A percentile compares a stretch with the other conserved stretches of the same genome.
These are phyloP conservation scores for Takashimella koratensis DNA, from an alignment of 1,284 basidiomycete species.

Conservation along the genomic window DNA sequence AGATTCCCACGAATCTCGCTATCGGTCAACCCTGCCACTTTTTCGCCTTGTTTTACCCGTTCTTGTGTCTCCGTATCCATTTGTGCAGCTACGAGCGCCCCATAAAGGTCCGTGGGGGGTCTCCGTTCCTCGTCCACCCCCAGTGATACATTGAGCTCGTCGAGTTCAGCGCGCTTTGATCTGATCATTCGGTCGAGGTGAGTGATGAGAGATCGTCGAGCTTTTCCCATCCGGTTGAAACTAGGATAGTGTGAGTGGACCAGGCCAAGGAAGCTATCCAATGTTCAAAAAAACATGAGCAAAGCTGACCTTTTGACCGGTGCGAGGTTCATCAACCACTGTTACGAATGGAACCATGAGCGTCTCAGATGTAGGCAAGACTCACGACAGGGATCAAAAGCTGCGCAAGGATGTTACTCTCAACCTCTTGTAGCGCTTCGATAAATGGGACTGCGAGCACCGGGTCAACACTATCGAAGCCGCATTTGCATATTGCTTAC, in stretches of 20 bases:
- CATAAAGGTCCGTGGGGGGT: too few relatives aligned
- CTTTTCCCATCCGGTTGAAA: constrained; percentile 18
- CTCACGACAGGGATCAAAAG: too few relatives aligned
- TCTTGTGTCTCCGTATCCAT: too few relatives aligned
- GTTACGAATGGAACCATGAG: background rate
- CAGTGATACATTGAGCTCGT: too few relatives aligned
- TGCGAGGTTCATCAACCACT: constrained; percentile 17
- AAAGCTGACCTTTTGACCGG: constrained; percentile 13
- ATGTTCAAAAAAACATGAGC: too few relatives aligned
- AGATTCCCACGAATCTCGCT: too few relatives aligned
- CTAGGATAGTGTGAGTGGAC: background rate
- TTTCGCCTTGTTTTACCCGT: too few relatives aligned
- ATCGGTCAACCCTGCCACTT: too few relatives aligned
- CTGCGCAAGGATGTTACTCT: constrained; percentile 15
- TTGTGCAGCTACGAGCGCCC: too few relatives aligned
- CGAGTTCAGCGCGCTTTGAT: constrained; percentile 17
- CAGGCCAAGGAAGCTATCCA: too few relatives aligned
- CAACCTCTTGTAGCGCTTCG: constrained; percentile 17
- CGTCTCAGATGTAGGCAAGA: background rate
- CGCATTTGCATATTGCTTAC: too few relatives aligned
- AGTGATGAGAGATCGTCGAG: constrained; percentile 12
- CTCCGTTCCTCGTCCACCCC: too few relatives aligned
- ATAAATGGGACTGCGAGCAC: constrained; percentile 25
- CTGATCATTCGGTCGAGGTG: constrained; percentile 21
- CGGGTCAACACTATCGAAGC: background rate